Conservation (phyloP, 352 stramenopile species). For the Plasmopara halstedii region DNA sequence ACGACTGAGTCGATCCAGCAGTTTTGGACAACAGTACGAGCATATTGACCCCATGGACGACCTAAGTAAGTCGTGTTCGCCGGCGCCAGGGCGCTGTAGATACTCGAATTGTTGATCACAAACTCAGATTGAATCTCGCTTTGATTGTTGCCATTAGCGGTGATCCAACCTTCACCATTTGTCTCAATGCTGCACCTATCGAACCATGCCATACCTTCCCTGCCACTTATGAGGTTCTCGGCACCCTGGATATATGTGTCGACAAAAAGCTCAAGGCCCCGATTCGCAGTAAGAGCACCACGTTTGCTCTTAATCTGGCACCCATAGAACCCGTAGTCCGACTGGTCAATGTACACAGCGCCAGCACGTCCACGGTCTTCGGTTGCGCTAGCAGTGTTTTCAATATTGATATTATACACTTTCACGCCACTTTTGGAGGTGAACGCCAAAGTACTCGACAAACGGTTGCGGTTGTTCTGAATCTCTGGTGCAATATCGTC, state of each 20-base stretch:
- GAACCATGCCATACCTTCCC: constrained; percentile 15
- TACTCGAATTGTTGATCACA: background rate
- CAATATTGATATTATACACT: constrained; percentile 15
- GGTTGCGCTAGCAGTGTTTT: constrained; percentile 19
- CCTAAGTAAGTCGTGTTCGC: background rate
- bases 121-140: background rate
- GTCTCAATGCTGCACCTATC: constrained; percentile 21
- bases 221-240: constrained; percentile 19
- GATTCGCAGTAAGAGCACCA: constrained; percentile 15
- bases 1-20: constrained; percentile 4
- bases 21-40: constrained; percentile 9
- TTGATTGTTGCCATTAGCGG: constrained; percentile 9
- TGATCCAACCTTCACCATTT: constrained; percentile 17
- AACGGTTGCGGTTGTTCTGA: background rate
- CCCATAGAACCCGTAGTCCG: constrained; percentile 22
- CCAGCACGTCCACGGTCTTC: constrained; percentile 16
- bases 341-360: constrained; percentile 18
- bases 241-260: constrained; percentile 20
- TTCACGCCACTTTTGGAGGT: constrained; percentile 8
- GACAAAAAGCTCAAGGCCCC: constrained; percentile 17
- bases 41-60: constrained; percentile 5
- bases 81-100: background rate
- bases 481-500: constrained; percentile 3
- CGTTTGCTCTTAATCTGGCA: constrained; percentile 19
- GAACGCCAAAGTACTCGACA: constrained; percentile 9